Conservation (phyloP, 23 red algal genomes). For the Gracilariopsis chorda region DNA sequence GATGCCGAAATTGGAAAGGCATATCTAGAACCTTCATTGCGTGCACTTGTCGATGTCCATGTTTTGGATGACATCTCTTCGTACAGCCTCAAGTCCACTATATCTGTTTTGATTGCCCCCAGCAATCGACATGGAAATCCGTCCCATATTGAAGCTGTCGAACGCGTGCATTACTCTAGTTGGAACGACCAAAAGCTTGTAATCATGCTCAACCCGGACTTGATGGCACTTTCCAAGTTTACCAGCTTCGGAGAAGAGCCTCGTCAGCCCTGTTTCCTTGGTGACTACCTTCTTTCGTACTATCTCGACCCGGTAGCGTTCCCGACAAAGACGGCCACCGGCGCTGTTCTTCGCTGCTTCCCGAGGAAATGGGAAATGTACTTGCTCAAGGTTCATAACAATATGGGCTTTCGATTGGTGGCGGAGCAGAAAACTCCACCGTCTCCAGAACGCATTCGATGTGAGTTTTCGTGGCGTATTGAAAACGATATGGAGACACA, state of each 20-base stretch:
- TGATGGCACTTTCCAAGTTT: constrained; percentile 37
- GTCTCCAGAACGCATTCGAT: constrained; percentile 26
- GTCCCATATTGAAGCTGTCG: constrained; percentile 47
- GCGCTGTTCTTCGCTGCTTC: constrained; percentile 59
- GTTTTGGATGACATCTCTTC: not conserved
- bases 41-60: not conserved
- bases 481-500: constrained; percentile 30
- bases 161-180: constrained; percentile 53
- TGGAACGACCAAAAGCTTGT: constrained; percentile 26
- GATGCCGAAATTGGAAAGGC: not conserved
- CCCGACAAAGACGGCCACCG: constrained; percentile 29
- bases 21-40: not conserved
- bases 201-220: constrained; percentile 42
- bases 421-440: constrained; percentile 26
- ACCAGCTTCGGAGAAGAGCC: constrained; percentile 4
- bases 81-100: not conserved
- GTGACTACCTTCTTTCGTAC: constrained; percentile 50
- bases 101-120: constrained; percentile 45
- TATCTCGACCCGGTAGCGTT: constrained; percentile 54
- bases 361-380: constrained; percentile 74
- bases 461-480: constrained; percentile 53
- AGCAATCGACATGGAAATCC: constrained; percentile 36
- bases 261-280: constrained; percentile 36
- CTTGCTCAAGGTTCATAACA: constrained; percentile 25
- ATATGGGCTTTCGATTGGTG: constrained; percentile 45